These are phyloP conservation scores for Cruciata laevipes DNA, from an alignment of 257 asterid genomes.

Conservation along the genomic window DNA sequence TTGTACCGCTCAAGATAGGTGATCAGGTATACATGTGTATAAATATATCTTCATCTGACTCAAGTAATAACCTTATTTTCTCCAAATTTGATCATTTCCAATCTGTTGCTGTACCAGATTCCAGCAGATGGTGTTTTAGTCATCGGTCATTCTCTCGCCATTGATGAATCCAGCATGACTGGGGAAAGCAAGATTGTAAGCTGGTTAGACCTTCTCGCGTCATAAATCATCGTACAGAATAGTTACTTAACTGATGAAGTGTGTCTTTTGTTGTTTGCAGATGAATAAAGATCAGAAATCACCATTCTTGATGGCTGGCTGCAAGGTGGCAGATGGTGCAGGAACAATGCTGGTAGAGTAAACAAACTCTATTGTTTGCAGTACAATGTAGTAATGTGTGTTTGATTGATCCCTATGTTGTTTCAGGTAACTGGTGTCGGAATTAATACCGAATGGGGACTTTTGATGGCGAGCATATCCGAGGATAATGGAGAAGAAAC, in stretches of 20 bases:
- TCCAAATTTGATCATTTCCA: slow-evolving; percentile 4
- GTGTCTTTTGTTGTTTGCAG: slow-evolving; percentile 27
- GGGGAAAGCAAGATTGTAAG: slow-evolving; percentile 99
- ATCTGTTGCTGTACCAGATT: slow-evolving; percentile 40
- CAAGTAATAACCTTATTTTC: not conserved
- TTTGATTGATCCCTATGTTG: not conserved
- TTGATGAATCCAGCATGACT: slow-evolving; percentile 99
- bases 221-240: slow-evolving; percentile 14
- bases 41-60: slow-evolving; percentile 3
- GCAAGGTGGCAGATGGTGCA: slow-evolving; percentile 97
- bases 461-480: slow-evolving; percentile 90
- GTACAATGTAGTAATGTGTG: not conserved
- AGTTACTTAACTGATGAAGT: slow-evolving; percentile 18
- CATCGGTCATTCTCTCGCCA: slow-evolving; percentile 81
- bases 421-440: slow-evolving; percentile 88
- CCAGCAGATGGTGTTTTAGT: slow-evolving; percentile 89
- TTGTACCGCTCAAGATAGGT: slow-evolving; percentile 86
- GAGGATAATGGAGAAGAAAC: slow-evolving; percentile 99
- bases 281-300: slow-evolving; percentile 67
- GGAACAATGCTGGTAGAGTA: slow-evolving; percentile 76
- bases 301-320: slow-evolving; percentile 96
- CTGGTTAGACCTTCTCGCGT: slow-evolving; percentile 34
- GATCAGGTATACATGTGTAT: slow-evolving; percentile 53
- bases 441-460: slow-evolving; percentile 95
- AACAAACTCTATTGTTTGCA: slow-evolving; percentile 3